Evolutionary conservation across 345 rosid genomes (phyloP).

Genomic region (Euclidium syriacum): DNA sequence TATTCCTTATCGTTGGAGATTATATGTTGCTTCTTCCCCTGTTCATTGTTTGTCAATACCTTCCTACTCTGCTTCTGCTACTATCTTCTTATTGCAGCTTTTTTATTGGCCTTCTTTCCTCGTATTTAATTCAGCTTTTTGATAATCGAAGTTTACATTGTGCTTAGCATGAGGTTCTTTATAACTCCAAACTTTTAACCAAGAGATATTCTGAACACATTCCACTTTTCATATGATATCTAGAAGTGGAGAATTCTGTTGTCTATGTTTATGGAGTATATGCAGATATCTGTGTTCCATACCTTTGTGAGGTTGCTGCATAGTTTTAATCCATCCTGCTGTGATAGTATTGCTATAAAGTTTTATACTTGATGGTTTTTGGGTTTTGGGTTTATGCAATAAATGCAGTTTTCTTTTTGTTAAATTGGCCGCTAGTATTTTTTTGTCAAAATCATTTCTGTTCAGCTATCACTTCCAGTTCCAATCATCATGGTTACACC

Average conservation of each 20-base stretch:
- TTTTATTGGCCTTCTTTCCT: background rate
- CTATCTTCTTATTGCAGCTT: background rate
- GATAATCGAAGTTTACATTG: background rate
- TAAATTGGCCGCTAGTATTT: background rate
- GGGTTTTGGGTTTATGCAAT: background rate
- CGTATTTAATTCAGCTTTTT: background rate
- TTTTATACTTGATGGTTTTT: background rate
- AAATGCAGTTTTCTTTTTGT: background rate
- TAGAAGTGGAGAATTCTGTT: background rate
- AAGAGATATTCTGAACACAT: background rate
- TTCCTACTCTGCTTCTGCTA: background rate
- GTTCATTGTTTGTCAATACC: background rate
- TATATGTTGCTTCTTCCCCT: conserved; percentile 5
- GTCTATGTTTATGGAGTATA: conserved; percentile 1
- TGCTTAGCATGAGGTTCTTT: conserved; percentile 2
- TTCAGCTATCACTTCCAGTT: conserved; percentile 7
- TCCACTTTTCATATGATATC: conserved; percentile 1
- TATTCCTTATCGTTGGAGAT: background rate
- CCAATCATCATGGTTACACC: conserved; percentile 14
- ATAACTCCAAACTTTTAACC: background rate
- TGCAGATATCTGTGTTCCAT: conserved; percentile 16
- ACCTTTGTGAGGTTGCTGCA: conserved; percentile 8
- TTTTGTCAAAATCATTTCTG: background rate
- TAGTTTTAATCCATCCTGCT: conserved; percentile 1
- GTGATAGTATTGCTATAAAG: conserved; percentile 11